Conservation (phyloP, 2,329 filamentous ascomycete species). For the Trichoderma guizhouense region DNA sequence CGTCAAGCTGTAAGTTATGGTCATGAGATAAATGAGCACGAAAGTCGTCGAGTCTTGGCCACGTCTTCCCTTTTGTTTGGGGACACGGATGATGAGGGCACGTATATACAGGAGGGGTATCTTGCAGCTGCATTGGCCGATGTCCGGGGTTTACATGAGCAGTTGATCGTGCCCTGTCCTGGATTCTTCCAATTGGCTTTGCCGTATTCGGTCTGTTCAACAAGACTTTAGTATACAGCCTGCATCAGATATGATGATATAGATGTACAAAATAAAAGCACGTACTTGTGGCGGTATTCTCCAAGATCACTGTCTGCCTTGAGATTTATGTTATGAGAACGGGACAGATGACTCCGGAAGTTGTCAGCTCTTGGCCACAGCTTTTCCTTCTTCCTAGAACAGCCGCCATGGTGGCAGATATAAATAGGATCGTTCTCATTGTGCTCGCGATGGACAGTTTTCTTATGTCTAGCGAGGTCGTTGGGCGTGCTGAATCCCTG, state of each 20-base stretch:
- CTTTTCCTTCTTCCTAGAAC: conserved; percentile 46
- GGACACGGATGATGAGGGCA: conserved; percentile 27
- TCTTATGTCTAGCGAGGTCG: conserved; percentile 76
- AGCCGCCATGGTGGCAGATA: conserved; percentile 27
- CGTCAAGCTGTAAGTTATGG: conserved; percentile 47
- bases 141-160: conserved; percentile 21
- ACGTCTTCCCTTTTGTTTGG: conserved; percentile 52
- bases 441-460: conserved; percentile 63
- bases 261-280: neutral
- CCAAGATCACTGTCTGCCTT: conserved; percentile 38
- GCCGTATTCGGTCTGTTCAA: neutral
- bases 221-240: neutral
- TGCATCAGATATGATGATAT: neutral
- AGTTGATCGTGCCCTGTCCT: conserved; percentile 26
- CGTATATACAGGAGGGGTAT: conserved; percentile 24
- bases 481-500: conserved; percentile 73
- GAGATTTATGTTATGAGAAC: conserved; percentile 55
- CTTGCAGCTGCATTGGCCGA: conserved; percentile 16
- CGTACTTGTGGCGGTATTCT: conserved; percentile 30
- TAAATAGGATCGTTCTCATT: conserved; percentile 25
- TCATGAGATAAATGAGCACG: conserved; percentile 70
- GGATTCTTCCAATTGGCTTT: conserved; percentile 3
- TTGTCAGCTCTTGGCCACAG: conserved; percentile 82
- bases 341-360: conserved; percentile 73
- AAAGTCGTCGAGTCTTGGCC: conserved; percentile 84